Conservation (phyloP, 1,139 yeast species). For the Hanseniaspora uvarum region DNA sequence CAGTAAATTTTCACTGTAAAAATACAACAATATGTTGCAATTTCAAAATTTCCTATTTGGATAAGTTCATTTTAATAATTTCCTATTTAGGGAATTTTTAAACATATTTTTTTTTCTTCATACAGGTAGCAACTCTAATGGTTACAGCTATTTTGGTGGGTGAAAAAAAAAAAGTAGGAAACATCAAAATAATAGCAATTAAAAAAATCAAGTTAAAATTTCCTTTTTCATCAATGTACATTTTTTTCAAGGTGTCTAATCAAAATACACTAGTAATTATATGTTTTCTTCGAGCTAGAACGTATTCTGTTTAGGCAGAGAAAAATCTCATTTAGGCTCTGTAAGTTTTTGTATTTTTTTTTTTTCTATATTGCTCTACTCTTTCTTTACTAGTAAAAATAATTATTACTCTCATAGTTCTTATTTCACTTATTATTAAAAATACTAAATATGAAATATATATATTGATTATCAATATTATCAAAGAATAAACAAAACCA, state of each 20-base stretch:
- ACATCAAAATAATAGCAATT: background rate
- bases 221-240: background rate
- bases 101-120: background rate
- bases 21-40: background rate
- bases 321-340: background rate
- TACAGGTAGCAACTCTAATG: background rate
- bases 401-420: background rate
- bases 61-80: background rate
- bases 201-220: background rate
- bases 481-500: slow-evolving; percentile 25
- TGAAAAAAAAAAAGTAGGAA: background rate
- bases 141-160: background rate
- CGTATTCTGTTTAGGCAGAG: background rate
- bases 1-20: background rate
- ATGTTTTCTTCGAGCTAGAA: background rate
- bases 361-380: background rate
- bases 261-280: background rate
- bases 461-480: background rate
- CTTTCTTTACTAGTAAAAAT: background rate
- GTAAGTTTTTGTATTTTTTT: background rate
- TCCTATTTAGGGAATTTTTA: background rate
- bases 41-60: background rate
- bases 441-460: background rate
- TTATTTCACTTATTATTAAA: too few relatives aligned
- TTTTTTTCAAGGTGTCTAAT: background rate